Evolutionary conservation across 2,329 filamentous ascomycete genomes (phyloP).

Genomic region (Fusarium coicis): DNA sequence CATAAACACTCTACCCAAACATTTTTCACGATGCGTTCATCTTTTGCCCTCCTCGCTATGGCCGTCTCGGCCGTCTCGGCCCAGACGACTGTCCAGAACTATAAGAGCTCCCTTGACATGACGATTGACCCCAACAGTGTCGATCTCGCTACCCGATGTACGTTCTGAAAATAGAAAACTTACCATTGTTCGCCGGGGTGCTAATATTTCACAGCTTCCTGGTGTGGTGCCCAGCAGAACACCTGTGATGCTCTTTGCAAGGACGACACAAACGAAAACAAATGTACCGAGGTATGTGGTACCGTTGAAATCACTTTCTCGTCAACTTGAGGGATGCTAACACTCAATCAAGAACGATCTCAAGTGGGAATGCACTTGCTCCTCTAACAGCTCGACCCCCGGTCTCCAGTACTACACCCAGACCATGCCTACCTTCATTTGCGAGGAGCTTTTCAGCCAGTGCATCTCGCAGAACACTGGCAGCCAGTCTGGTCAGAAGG

Average conservation of each 20-base stretch:
- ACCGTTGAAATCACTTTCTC: not conserved
- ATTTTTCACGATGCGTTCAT: slow-evolving; percentile 54
- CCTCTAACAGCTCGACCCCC: slow-evolving; percentile 58
- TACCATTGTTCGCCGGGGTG: not conserved
- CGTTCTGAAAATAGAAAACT: slow-evolving; percentile 30
- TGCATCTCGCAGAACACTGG: slow-evolving; percentile 59
- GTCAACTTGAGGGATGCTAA: slow-evolving; percentile 3
- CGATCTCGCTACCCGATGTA: slow-evolving; percentile 52
- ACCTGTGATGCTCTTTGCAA: slow-evolving; percentile 62
- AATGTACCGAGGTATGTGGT: slow-evolving; percentile 58
- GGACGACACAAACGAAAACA: slow-evolving; percentile 51
- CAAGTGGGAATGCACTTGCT: slow-evolving; percentile 61
- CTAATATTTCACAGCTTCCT: slow-evolving; percentile 53
- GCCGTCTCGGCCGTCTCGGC: slow-evolving; percentile 57
- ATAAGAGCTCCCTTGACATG: slow-evolving; percentile 55
- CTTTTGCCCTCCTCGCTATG: slow-evolving; percentile 55
- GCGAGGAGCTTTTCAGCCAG: slow-evolving; percentile 58
- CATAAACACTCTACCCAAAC: slow-evolving; percentile 18
- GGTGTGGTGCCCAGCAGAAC: slow-evolving; percentile 64
- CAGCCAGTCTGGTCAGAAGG: slow-evolving; percentile 56
- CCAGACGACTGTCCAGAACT: slow-evolving; percentile 52
- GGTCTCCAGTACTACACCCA: slow-evolving; percentile 64
- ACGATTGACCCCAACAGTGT: slow-evolving; percentile 54
- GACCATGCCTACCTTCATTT: slow-evolving; percentile 65
- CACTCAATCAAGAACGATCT: slow-evolving; percentile 52